Conservation (phyloP, 805 yeast species). For the Diddensiella santjacobensis region DNA sequence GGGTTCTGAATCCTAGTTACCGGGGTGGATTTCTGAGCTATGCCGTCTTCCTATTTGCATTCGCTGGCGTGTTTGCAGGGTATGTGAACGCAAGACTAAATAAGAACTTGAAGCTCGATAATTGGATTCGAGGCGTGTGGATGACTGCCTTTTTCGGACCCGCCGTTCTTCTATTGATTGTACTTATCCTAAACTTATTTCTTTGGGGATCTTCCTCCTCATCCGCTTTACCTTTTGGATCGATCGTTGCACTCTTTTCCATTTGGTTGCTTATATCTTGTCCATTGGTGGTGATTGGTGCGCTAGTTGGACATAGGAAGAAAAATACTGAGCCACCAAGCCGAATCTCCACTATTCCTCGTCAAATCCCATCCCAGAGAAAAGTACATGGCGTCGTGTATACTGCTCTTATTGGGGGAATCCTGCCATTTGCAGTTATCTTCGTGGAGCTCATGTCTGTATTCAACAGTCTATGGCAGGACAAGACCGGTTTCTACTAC, state of each 20-base stretch:
- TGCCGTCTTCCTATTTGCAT: slow-evolving; percentile 55
- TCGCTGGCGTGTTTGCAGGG: slow-evolving; percentile 74
- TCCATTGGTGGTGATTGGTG: slow-evolving; percentile 72
- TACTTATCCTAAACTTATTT: slow-evolving; percentile 58
- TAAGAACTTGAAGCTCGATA: slow-evolving; percentile 47
- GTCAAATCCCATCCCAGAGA: slow-evolving; percentile 31
- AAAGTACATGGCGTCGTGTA: slow-evolving; percentile 9
- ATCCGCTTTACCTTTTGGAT: slow-evolving; percentile 72
- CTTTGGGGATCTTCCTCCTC: slow-evolving; percentile 77
- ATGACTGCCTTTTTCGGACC: slow-evolving; percentile 31
- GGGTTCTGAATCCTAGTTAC: slow-evolving; percentile 58
- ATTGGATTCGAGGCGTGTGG: slow-evolving; percentile 32
- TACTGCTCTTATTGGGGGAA: slow-evolving; percentile 48
- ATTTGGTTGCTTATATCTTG: slow-evolving; percentile 63
- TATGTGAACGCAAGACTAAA: slow-evolving; percentile 63
- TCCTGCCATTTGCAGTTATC: slow-evolving; percentile 75
- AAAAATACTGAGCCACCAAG: slow-evolving; percentile 23
- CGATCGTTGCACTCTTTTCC: slow-evolving; percentile 56
- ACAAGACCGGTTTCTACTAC: slow-evolving; percentile 72
- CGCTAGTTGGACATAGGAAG: slow-evolving; percentile 40
- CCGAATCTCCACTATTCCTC: slow-evolving; percentile 29
- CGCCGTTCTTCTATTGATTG: slow-evolving; percentile 43
- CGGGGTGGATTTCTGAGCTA: slow-evolving; percentile 65
- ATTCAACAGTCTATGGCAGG: slow-evolving; percentile 74
- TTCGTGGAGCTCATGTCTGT: slow-evolving; percentile 72